Conservation (phyloP, 257 asterid species). For the Voacanga thouarsii region DNA sequence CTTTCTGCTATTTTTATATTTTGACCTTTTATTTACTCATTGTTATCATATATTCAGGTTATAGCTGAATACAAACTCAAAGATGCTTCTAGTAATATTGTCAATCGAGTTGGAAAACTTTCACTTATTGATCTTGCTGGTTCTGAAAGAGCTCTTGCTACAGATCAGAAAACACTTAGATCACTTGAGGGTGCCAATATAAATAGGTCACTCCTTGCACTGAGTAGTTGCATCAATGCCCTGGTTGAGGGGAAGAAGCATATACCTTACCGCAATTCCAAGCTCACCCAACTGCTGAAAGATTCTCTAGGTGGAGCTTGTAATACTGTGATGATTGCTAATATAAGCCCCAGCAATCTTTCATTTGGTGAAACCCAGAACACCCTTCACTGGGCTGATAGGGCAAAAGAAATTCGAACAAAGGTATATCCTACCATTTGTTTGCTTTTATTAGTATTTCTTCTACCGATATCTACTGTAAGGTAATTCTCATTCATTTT, state of each 20-base stretch:
- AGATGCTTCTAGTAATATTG: constrained; percentile 38
- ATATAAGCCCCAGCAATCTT: constrained; percentile 56
- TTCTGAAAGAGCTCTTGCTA: constrained; percentile 75
- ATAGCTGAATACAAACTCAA: constrained; percentile 40
- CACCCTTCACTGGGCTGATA: constrained; percentile 72
- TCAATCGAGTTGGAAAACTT: constrained; percentile 55
- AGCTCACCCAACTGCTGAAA: constrained; percentile 68
- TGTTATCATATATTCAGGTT: constrained; percentile 29
- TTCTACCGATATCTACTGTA: not conserved
- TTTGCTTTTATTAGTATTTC: not conserved
- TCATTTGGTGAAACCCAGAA: constrained; percentile 61
- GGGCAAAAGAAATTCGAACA: constrained; percentile 66
- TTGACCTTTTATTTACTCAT: not conserved
- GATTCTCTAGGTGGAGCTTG: constrained; percentile 65
- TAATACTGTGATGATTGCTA: constrained; percentile 67
- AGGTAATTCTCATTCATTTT: not conserved
- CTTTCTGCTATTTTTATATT: not conserved
- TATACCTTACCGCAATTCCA: constrained; percentile 63
- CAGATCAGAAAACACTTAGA: constrained; percentile 63
- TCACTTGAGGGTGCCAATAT: constrained; percentile 72
- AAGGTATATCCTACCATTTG: constrained; percentile 30
- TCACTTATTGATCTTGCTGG: constrained; percentile 72
- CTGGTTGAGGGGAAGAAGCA: constrained; percentile 70
- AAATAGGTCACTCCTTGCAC: constrained; percentile 58
- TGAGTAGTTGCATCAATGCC: constrained; percentile 71